These are phyloP conservation scores for Aegilops tauschii DNA, from an alignment of 176 grass and related monocot genomes.

Conservation along the genomic window DNA sequence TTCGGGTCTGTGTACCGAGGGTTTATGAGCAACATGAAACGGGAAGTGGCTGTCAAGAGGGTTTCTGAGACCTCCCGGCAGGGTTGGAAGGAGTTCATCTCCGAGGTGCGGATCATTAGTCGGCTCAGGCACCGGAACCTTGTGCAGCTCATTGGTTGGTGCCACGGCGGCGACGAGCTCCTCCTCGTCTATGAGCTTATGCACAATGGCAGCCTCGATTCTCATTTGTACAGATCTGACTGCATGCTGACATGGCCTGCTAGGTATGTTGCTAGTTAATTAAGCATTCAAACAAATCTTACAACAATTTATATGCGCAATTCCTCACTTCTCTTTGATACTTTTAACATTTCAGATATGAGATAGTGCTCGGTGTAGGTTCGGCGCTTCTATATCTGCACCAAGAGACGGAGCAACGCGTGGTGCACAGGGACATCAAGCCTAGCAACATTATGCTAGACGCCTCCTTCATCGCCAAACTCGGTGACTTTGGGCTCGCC, in stretches of 20 bases:
- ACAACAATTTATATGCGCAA: background rate
- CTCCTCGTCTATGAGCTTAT: constrained; percentile 39
- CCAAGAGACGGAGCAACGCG: background rate
- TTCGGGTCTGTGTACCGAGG: background rate
- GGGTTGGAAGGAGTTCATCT: constrained; percentile 40
- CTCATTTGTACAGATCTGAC: background rate
- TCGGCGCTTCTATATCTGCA: constrained; percentile 21
- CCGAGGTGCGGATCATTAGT: constrained; percentile 52
- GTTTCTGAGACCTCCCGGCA: background rate
- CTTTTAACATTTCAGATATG: background rate
- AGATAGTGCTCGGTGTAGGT: too few relatives aligned
- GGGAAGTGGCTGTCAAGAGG: background rate
- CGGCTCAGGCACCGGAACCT: constrained; percentile 37
- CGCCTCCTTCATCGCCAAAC: background rate
- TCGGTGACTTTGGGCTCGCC: background rate
- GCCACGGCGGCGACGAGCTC: constrained; percentile 10
- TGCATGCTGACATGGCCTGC: background rate
- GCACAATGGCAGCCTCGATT: constrained; percentile 55
- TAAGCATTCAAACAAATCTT: background rate
- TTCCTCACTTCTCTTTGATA: background rate
- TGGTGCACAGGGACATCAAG: constrained; percentile 28
- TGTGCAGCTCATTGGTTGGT: constrained; percentile 43
- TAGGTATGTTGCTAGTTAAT: background rate
- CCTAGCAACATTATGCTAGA: constrained; percentile 27
- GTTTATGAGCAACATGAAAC: background rate